Evolutionary conservation across 441 rosid species (phyloP).

Genomic region (Corymbia citriodora): DNA sequence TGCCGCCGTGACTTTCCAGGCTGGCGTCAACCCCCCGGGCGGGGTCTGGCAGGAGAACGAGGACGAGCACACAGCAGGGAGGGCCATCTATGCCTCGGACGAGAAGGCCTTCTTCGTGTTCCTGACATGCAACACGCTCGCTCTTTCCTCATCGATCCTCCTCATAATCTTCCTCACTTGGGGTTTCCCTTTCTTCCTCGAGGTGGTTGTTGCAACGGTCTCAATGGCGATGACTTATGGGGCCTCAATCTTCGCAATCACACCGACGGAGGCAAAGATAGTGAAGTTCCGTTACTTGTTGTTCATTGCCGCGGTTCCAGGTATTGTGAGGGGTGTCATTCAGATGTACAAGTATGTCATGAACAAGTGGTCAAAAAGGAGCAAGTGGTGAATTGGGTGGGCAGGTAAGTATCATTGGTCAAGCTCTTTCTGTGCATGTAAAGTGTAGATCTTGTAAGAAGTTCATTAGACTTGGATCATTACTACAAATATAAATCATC

Average conservation of each 20-base stretch:
- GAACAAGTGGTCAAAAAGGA: background rate
- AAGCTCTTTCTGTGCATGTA: background rate
- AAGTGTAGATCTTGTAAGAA: background rate
- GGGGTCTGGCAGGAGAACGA: slow-evolving; percentile 4
- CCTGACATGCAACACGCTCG: background rate
- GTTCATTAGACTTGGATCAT: background rate
- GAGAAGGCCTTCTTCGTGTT: background rate
- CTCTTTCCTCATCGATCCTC: background rate
- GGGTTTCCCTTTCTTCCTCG: background rate
- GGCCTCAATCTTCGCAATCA: background rate
- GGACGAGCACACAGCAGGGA: background rate
- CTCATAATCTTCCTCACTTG: background rate
- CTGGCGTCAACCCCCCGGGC: slow-evolving; percentile 15
- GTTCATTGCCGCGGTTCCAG: background rate
- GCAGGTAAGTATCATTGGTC: background rate
- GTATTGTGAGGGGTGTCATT: background rate
- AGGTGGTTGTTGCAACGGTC: background rate
- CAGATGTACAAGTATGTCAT: background rate
- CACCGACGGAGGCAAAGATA: background rate
- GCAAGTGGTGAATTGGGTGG: background rate
- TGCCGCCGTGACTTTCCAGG: slow-evolving; percentile 9
- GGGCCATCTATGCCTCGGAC: background rate
- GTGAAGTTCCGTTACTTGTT: background rate
- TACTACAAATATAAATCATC: background rate
- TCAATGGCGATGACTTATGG: background rate